Percentiles rank a stretch among this genome's conserved stretches.
Conservation (phyloP, 768 basidiomycete species). For the Suillus lakei region DNA sequence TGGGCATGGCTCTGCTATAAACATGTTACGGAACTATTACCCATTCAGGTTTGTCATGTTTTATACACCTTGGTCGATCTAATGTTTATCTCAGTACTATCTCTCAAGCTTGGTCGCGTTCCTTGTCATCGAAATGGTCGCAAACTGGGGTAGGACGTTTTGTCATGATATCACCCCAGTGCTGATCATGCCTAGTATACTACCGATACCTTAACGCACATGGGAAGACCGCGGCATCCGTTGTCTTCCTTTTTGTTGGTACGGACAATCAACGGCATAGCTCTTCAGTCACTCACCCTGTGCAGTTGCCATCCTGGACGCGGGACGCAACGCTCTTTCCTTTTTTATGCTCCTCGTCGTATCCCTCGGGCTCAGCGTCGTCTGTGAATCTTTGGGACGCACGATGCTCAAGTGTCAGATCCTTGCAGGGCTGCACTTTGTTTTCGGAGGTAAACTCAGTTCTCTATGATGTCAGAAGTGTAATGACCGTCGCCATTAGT, state of each 20-base stretch:
- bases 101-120: conserved; percentile 86
- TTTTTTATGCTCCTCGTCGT: conserved; percentile 96
- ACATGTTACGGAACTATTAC: conserved; percentile 82
- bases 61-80: conserved; percentile 1
- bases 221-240: conserved; percentile 72
- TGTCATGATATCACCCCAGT: conserved; percentile 10
- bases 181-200: conserved; percentile 58
- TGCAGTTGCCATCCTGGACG: conserved; percentile 93
- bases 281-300: conserved; percentile 9
- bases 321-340: conserved; percentile 90
- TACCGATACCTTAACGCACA: conserved; percentile 95
- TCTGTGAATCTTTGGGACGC: conserved; percentile 82
- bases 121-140: conserved; percentile 92
- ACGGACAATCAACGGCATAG: conserved; percentile 30
- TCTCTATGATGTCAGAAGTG: conserved; percentile 1
- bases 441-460: conserved; percentile 87
- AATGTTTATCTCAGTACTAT: conserved; percentile 66
- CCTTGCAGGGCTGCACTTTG: conserved; percentile 83
- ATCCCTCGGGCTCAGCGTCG: conserved; percentile 89
- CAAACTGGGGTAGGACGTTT: conserved; percentile 73
- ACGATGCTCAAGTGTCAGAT: conserved; percentile 86
- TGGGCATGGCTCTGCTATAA: conserved; percentile 90
- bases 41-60: conserved; percentile 68
- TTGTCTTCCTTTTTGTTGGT: conserved; percentile 94
- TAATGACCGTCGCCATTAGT: conserved; percentile 47